These are phyloP conservation scores for Mycena sanguinolenta DNA, from an alignment of 768 basidiomycete genomes.

Conservation along the genomic window DNA sequence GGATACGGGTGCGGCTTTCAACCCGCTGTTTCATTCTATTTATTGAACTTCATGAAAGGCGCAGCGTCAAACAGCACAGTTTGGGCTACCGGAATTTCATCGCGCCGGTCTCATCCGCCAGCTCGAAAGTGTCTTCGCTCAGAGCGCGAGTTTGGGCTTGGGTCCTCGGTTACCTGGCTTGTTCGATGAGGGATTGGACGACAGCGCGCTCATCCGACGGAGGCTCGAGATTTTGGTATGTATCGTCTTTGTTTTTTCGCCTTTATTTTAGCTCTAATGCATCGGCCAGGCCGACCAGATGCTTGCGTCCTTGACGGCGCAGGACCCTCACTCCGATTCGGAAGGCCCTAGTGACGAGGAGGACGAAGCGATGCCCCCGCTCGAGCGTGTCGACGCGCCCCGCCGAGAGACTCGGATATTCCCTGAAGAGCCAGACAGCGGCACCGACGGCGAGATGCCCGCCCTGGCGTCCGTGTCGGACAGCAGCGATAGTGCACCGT, in stretches of 20 bases:
- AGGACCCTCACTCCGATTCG: conserved; percentile 28
- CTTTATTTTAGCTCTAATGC: conserved; percentile 7
- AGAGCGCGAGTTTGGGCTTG: conserved; percentile 5
- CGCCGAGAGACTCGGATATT: conserved; percentile 23
- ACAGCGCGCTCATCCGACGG: conserved; percentile 43
- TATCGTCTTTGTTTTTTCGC: neutral
- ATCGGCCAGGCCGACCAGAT: conserved; percentile 50
- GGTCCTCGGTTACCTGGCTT: conserved; percentile 31
- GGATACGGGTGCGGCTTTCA: conserved; percentile 61
- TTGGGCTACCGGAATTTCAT: neutral
- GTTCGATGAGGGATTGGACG: conserved; percentile 34
- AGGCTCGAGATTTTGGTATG: conserved; percentile 48
- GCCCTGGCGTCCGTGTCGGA: conserved; percentile 51
- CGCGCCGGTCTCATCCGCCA: conserved; percentile 32
- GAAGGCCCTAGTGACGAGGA: conserved; percentile 25
- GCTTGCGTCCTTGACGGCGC: conserved; percentile 39
- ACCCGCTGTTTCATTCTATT: neutral
- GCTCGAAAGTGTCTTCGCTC: conserved; percentile 35
- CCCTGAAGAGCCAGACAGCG: conserved; percentile 26
- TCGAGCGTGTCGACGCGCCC: conserved; percentile 32
- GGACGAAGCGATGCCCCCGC: conserved; percentile 28
- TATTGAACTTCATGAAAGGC: conserved; percentile 16
- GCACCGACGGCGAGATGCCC: conserved; percentile 52
- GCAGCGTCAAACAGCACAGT: conserved; percentile 9
- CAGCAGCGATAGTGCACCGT: conserved; percentile 46